Evolutionary conservation across 345 rosid species (phyloP).

Genomic region (Excoecaria cochinchinensis): DNA sequence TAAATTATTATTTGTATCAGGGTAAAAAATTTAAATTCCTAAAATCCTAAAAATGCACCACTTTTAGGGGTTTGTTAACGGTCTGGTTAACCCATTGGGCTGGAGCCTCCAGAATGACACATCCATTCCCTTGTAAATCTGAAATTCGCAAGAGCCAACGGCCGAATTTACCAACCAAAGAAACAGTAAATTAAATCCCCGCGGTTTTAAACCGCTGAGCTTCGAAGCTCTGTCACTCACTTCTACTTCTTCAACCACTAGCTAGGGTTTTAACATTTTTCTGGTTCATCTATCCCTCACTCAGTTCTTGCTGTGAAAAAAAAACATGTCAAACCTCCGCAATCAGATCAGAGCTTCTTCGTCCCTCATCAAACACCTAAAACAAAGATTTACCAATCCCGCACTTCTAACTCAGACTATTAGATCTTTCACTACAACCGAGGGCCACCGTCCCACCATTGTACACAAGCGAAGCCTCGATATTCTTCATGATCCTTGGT

Average conservation of each 20-base stretch:
- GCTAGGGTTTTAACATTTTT: background rate
- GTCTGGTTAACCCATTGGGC: no score
- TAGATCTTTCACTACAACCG: constrained; percentile 75
- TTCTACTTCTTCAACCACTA: background rate
- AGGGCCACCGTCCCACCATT: constrained; percentile 85
- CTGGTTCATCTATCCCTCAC: background rate
- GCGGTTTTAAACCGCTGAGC: background rate
- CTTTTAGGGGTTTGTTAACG: no score
- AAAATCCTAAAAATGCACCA: no score
- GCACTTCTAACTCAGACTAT: constrained; percentile 21
- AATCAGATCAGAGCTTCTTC: constrained; percentile 51
- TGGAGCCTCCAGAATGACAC: no score
- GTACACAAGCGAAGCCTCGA: constrained; percentile 97
- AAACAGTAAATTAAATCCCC: background rate
- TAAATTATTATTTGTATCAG: no score
- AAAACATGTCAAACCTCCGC: constrained; percentile 27
- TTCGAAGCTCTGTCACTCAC: background rate
- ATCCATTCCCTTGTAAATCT: no score
- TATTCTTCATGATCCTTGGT: constrained; percentile 98
- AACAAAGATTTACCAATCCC: constrained; percentile 23
- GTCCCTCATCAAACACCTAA: constrained; percentile 46
- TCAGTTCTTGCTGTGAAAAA: background rate
- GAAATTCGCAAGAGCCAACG: background rate
- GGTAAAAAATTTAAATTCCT: no score
- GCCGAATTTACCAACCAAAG: background rate